These are phyloP conservation scores for Mortierella sp. DNA, from an alignment of 371 early-diverging fungal genomes.

Conservation along the genomic window DNA sequence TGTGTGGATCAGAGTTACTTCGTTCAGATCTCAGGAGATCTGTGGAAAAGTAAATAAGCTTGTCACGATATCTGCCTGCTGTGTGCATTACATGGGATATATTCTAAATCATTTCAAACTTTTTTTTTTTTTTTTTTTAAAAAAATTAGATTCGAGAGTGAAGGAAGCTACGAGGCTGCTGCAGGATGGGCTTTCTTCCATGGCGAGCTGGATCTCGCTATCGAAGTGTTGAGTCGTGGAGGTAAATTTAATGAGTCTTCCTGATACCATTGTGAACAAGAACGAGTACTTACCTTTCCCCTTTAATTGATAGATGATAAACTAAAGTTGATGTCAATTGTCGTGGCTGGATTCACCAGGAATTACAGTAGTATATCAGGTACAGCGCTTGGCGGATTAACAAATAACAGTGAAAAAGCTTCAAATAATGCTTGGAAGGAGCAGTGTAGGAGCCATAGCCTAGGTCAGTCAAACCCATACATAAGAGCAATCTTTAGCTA, in stretches of 20 bases:
- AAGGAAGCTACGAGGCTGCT: constrained; percentile 82
- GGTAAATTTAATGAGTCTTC: constrained; percentile 52
- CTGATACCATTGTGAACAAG: not conserved
- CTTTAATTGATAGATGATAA: constrained; percentile 68
- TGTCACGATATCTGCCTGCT: not conserved
- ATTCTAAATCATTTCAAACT: not conserved
- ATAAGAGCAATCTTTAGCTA: constrained; percentile 84
- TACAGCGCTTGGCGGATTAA: constrained; percentile 17
- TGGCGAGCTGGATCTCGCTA: constrained; percentile 78
- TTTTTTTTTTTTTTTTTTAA: not conserved
- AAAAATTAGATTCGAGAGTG: constrained; percentile 68
- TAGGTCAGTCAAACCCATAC: constrained; percentile 79
- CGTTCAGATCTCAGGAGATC: constrained; percentile 73
- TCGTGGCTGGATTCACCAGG: constrained; percentile 74
- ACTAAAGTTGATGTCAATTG: constrained; percentile 82
- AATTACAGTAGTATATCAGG: constrained; percentile 40
- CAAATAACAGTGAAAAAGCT: constrained; percentile 48
- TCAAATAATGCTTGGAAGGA: constrained; percentile 69
- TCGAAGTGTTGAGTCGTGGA: constrained; percentile 76
- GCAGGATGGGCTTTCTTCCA: constrained; percentile 91
- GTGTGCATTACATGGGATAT: too few species aligned
- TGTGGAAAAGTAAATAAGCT: constrained; percentile 62
- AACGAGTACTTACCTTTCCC: not conserved
- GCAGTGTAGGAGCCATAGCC: constrained; percentile 71
- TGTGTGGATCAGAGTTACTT: constrained; percentile 83